Evolutionary conservation across 768 basidiomycete species (phyloP).

Genomic region (Russula ochroleuca): DNA sequence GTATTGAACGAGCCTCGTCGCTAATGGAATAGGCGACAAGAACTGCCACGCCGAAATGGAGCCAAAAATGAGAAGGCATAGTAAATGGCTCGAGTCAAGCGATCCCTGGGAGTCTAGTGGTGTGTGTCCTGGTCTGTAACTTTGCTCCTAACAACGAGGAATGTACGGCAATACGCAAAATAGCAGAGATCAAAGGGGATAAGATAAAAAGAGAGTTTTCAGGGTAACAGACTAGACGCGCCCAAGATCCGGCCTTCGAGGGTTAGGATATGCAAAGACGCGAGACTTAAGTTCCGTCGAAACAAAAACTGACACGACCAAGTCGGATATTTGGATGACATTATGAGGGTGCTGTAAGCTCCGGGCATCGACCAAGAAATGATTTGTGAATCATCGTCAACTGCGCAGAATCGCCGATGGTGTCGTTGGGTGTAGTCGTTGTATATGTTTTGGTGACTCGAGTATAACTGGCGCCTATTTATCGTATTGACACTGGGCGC

Average conservation of each 20-base stretch:
- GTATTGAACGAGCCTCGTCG: background rate
- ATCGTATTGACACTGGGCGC: slow-evolving; percentile 16
- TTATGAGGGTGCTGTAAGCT: slow-evolving; percentile 15
- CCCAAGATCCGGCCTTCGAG: slow-evolving; percentile 20
- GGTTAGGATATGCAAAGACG: slow-evolving; percentile 15
- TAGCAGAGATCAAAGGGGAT: slow-evolving; percentile 23
- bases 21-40: slow-evolving; percentile 4
- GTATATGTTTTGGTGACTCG: slow-evolving; percentile 26
- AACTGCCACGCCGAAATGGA: slow-evolving; percentile 5
- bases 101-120: slow-evolving; percentile 16
- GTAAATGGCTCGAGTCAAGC: slow-evolving; percentile 26
- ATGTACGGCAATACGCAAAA: slow-evolving; percentile 20
- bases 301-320: slow-evolving; percentile 15
- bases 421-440: slow-evolving; percentile 21
- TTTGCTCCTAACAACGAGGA: slow-evolving; percentile 8
- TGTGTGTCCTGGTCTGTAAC: slow-evolving; percentile 1
- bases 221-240: slow-evolving; percentile 3
- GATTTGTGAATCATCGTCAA: slow-evolving; percentile 20
- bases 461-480: slow-evolving; percentile 16
- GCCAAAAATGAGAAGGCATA: slow-evolving; percentile 12
- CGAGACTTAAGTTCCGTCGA: slow-evolving; percentile 18
- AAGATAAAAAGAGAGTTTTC: background rate
- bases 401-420: slow-evolving; percentile 2
- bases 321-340: slow-evolving; percentile 24
- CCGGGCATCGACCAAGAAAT: slow-evolving; percentile 12